Evolutionary conservation across 164 flowering plant genomes (phyloP), one percentile per base, ranked within the genome.

Genomic region (Nymphaea thermarum): DNA sequence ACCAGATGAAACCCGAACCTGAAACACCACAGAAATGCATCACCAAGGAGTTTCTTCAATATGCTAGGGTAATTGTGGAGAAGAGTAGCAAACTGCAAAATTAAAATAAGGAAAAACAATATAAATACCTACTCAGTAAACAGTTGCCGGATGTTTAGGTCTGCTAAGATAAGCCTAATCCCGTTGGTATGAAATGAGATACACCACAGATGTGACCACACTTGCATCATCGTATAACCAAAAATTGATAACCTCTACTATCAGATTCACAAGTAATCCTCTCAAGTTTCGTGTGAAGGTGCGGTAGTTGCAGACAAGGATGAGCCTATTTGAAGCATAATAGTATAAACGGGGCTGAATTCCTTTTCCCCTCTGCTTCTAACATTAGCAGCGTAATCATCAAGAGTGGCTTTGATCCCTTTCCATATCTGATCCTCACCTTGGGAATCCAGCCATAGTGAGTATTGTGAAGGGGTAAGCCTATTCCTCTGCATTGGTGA

Each of bases 391-490:
- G 97, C 97, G 75, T 94, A 94, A 80, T 94, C 99, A 75, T 91
- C 99, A 43, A 91, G 81, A 67, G 99, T 94, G 65, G 91, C 96
- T 74, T 94, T 94, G 61, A 94, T 78, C 16, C 99, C 99, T 78
- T 83, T 89, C 99, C 99, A 94, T 42, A 91, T 82, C 77, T 94
- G 98, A 78, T 85, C 91, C 77, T 91, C 97, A 12, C 92, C 88
- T 70, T 94, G 97, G 8, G 93, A 84, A 79, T 94, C 98, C 67
- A 91, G 61, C 99, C 98, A 94, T 66, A 91, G 61, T 15, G 99
- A 90, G 65, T 94, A 94, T 72, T 94, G 96, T 68, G 80, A 25
- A 44, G 87, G 93, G 0, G 93, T 91, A 44, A 94, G 93, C 62
- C 74, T 86, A 77, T 90, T 90, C 73, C 92, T 83, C 57, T 91